phyloP scores from a whole-genome alignment of 768 basidiomycete genomes.

The Suillus placidus region DNA sequence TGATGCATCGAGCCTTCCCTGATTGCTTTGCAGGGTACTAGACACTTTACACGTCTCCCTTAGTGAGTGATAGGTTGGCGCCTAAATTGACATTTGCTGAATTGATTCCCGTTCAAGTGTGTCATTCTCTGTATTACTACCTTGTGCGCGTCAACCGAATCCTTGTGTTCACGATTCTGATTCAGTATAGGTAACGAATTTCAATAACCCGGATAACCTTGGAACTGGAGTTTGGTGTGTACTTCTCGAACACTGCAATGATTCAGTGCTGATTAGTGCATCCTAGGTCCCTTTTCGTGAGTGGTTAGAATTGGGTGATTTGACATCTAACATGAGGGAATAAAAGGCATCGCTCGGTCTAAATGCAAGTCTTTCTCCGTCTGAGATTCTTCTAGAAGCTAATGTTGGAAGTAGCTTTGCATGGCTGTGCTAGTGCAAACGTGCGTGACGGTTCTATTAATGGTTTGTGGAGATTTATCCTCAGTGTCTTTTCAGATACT shows the following conservation, averaged over 20 bases:
- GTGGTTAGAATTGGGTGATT: neutral
- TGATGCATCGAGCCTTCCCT: neutral
- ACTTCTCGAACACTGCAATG: neutral
- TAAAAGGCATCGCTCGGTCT: slow-evolving; percentile 11
- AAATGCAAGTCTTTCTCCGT: slow-evolving; percentile 11
- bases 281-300: slow-evolving; percentile 16
- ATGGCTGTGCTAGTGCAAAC: slow-evolving; percentile 47
- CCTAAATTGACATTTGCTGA: neutral
- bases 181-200: slow-evolving; percentile 40
- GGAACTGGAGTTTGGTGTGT: slow-evolving; percentile 40
- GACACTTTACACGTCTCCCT: slow-evolving; percentile 15
- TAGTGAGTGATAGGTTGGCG: slow-evolving; percentile 4
- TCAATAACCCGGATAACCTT: slow-evolving; percentile 37
- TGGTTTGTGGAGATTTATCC: neutral
- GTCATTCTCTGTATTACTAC: slow-evolving; percentile 42
- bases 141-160: slow-evolving; percentile 31
- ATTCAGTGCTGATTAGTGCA: neutral
- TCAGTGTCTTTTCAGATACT: slow-evolving; percentile 6
- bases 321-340: neutral
- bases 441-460: slow-evolving; percentile 26
- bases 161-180: neutral
- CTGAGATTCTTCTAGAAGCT: neutral
- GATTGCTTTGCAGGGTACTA: slow-evolving; percentile 6
- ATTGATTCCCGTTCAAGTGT: slow-evolving; percentile 9
- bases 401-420: slow-evolving; percentile 31